Percentiles rank a stretch among this genome's conserved stretches.
Conservation (phyloP, 2,329 filamentous ascomycete species). For the Ophiosphaerella narmari region DNA sequence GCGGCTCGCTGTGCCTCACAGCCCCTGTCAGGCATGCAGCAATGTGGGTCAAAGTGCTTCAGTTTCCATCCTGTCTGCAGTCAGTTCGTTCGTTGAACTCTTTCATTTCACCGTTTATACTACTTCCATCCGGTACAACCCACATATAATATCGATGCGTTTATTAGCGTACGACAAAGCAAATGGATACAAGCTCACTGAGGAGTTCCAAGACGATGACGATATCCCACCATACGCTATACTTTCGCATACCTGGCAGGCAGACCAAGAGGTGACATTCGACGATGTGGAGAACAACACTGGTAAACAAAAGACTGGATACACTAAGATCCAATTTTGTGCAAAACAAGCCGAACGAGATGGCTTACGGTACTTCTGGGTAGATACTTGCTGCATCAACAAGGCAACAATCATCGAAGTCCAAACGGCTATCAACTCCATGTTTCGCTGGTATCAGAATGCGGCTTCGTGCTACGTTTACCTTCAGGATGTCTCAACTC, state of each 20-base stretch:
- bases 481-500: conserved; percentile 6
- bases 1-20: too few species aligned
- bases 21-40: too few species aligned
- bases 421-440: conserved; percentile 5
- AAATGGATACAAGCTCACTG: conserved; percentile 1
- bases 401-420: conserved; percentile 1
- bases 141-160: neutral
- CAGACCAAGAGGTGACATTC: conserved; percentile 6
- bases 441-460: conserved; percentile 8
- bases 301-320: conserved; percentile 4
- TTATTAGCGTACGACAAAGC: neutral
- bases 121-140: neutral
- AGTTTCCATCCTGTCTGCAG: neutral
- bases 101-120: neutral
- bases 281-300: conserved; percentile 2
- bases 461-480: conserved; percentile 4
- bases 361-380: conserved; percentile 2
- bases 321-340: conserved; percentile 8
- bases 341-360: conserved; percentile 3
- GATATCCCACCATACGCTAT: conserved; percentile 11
- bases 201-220: neutral
- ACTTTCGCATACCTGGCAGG: conserved; percentile 11
- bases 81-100: neutral
- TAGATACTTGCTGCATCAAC: conserved; percentile 11
- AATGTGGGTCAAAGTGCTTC: too few species aligned